A percentile compares a stretch with the other conserved stretches of the same genome.
Conservation (phyloP, 2,329 filamentous ascomycete genomes). For the Trematosphaeria pertusa region DNA sequence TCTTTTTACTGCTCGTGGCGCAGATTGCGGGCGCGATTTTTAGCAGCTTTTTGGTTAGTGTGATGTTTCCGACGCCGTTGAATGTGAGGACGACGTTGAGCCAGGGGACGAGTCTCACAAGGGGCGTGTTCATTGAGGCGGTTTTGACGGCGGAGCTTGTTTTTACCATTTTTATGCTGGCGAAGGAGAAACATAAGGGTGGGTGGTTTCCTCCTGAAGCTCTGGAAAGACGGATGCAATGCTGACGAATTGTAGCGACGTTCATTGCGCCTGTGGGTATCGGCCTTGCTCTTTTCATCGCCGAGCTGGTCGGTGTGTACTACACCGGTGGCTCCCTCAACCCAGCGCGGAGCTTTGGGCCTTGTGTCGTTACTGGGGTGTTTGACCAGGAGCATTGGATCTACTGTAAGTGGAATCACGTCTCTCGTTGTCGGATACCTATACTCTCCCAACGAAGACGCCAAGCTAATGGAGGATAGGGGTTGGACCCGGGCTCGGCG, state of each 20-base stretch:
- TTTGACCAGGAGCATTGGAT: conserved; percentile 55
- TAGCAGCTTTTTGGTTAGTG: conserved; percentile 52
- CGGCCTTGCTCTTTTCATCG: conserved; percentile 71
- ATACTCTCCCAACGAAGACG: neutral
- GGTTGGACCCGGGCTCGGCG: conserved; percentile 51
- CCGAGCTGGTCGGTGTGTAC: conserved; percentile 57
- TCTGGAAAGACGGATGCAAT: neutral
- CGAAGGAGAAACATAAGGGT: conserved; percentile 71
- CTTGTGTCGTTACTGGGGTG: conserved; percentile 46
- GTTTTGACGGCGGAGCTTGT: conserved; percentile 39
- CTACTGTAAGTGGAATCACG: conserved; percentile 52
- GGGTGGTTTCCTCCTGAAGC: neutral
- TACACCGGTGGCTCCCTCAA: conserved; percentile 55
- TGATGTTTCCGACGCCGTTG: conserved; percentile 55
- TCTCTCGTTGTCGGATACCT: conserved; percentile 4
- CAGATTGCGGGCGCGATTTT: conserved; percentile 56
- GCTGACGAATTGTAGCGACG: conserved; percentile 54
- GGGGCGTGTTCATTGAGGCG: conserved; percentile 54
- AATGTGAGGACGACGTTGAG: conserved; percentile 56
- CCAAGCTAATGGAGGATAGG: conserved; percentile 18
- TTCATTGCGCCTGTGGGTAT: conserved; percentile 74
- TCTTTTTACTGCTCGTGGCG: conserved; percentile 51
- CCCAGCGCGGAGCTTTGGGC: conserved; percentile 54
- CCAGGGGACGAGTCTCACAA: conserved; percentile 49
- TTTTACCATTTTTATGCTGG: conserved; percentile 61